Evolutionary conservation across 345 rosid genomes (phyloP).

Genomic region (Melastoma malabathricum): DNA sequence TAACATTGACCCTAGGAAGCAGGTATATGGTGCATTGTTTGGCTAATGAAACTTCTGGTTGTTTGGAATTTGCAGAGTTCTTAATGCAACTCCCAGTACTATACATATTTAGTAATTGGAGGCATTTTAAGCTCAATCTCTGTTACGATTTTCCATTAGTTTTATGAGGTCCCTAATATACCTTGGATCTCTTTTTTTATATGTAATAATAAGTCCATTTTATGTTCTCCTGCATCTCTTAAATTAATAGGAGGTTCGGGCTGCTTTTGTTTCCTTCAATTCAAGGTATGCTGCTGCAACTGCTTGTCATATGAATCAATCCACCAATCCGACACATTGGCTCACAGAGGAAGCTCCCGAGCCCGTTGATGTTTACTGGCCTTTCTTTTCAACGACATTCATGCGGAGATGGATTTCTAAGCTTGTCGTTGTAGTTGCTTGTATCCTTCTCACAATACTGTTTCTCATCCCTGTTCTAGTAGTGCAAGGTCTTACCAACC

Average conservation of each 20-base stretch:
- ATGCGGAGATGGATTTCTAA: slow-evolving; percentile 71
- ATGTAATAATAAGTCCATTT: too few species aligned
- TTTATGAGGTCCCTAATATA: too few species aligned
- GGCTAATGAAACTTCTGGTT: too few species aligned
- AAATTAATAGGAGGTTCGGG: slow-evolving; percentile 56
- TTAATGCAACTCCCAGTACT: too few species aligned
- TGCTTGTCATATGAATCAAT: slow-evolving; percentile 66
- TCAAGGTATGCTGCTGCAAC: slow-evolving; percentile 74
- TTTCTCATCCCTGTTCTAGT: slow-evolving; percentile 83
- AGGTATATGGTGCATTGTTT: too few species aligned
- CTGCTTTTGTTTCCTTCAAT: slow-evolving; percentile 95
- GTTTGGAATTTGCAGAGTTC: too few species aligned
- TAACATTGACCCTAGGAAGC: too few species aligned
- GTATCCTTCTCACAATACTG: slow-evolving; percentile 59
- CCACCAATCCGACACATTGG: slow-evolving; percentile 80
- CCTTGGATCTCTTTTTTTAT: too few species aligned
- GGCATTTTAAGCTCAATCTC: too few species aligned
- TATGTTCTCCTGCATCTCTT: slow-evolving; percentile 1
- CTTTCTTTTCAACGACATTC: slow-evolving; percentile 82
- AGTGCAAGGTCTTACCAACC: slow-evolving; percentile 94
- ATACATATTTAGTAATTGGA: too few species aligned
- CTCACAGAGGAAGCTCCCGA: slow-evolving; percentile 78
- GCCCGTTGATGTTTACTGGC: slow-evolving; percentile 88
- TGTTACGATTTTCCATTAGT: too few species aligned
- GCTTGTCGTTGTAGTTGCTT: slow-evolving; percentile 52